These are phyloP conservation scores for Sapria himalayana DNA, from an alignment of 345 rosid genomes.

Conservation along the genomic window DNA sequence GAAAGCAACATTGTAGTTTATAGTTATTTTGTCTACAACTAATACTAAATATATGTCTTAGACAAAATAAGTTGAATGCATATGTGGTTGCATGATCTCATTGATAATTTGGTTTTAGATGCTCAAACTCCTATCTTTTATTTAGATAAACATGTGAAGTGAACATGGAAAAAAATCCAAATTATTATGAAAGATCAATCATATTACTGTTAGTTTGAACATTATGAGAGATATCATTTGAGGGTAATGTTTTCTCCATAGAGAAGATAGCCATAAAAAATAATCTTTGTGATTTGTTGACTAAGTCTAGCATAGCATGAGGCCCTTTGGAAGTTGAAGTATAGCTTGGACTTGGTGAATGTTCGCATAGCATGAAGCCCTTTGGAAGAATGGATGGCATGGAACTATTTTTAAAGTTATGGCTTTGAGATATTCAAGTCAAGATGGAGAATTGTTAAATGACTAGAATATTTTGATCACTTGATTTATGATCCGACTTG, in stretches of 20 bases:
- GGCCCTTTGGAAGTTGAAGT: neutral
- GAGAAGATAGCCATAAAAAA: neutral
- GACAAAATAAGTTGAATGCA: neutral
- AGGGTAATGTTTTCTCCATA: neutral
- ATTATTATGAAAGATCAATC: neutral
- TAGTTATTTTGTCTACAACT: neutral
- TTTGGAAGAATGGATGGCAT: neutral
- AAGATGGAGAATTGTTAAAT: conserved; percentile 2
- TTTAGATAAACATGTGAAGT: neutral
- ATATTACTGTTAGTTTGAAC: neutral
- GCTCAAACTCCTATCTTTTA: neutral
- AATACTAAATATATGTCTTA: neutral
- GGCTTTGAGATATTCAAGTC: neutral
- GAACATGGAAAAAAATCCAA: neutral
- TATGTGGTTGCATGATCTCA: neutral
- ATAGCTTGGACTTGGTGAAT: neutral
- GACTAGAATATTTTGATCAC: too few species aligned
- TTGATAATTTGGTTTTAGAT: neutral
- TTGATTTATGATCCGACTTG: too few species aligned
- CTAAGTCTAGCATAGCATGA: neutral
- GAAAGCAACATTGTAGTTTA: too few species aligned
- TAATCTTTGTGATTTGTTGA: neutral
- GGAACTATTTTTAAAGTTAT: too few species aligned
- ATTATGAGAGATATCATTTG: neutral
- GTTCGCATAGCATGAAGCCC: neutral